Percentiles rank a stretch among this genome's conserved stretches.
These are phyloP conservation scores for Mallotus nudiflorus DNA, from an alignment of 345 rosid species.

Conservation along the genomic window DNA sequence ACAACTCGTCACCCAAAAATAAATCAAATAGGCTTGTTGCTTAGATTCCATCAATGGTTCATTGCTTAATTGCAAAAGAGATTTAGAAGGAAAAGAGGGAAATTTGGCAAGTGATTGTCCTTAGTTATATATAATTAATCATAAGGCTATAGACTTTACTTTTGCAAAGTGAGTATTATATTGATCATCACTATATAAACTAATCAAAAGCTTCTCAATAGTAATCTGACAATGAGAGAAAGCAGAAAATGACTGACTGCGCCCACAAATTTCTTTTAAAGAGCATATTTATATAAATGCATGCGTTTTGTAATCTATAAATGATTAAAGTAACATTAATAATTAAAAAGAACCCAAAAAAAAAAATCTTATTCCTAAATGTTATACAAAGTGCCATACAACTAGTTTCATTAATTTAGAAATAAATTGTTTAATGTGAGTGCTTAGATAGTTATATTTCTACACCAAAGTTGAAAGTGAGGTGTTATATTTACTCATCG, in stretches of 20 bases:
- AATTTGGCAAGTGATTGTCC: neutral
- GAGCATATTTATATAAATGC: conserved; percentile 11
- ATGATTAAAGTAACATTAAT: conserved; percentile 23
- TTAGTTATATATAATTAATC: neutral
- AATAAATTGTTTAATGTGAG: neutral
- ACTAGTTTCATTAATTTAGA: conserved; percentile 12
- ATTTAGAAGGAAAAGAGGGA: neutral
- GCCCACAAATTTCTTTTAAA: conserved; percentile 8
- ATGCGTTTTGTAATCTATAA: conserved; percentile 15
- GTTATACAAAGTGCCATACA: conserved; percentile 36
- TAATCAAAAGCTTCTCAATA: conserved; percentile 21
- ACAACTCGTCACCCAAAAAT: no score
- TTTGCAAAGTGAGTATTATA: conserved; percentile 3
- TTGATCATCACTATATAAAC: neutral
- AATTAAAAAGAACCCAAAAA: no score
- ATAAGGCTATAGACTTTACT: neutral
- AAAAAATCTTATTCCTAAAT: conserved; percentile 8
- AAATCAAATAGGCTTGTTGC: neutral
- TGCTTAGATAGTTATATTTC: neutral
- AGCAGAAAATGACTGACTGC: conserved; percentile 14
- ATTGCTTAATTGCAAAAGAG: conserved; percentile 9
- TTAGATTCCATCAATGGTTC: conserved; percentile 25
- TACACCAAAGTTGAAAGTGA: neutral
- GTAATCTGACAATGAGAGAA: conserved; percentile 12
- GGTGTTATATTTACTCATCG: neutral